Conservation (phyloP, 2,329 filamentous ascomycete species). For the Neonectria magnoliae region DNA sequence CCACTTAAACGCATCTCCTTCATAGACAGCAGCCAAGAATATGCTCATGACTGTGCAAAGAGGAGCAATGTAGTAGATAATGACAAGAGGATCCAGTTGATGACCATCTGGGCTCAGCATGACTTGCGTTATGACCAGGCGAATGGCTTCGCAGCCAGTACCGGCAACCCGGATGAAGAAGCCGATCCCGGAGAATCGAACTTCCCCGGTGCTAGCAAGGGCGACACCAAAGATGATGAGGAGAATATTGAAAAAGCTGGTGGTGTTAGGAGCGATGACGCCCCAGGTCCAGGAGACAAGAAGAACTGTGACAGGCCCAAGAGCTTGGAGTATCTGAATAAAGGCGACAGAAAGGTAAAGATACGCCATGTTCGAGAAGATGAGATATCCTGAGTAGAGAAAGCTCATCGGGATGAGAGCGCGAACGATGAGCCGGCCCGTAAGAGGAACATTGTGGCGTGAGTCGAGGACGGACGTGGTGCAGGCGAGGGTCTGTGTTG, state of each 20-base stretch:
- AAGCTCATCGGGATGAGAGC: slow-evolving; percentile 72
- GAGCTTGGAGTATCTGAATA: slow-evolving; percentile 76
- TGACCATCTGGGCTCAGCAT: slow-evolving; percentile 77
- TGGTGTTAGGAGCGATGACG: slow-evolving; percentile 55
- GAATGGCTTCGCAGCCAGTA: slow-evolving; percentile 80
- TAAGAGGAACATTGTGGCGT: slow-evolving; percentile 69
- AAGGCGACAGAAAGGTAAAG: slow-evolving; percentile 72
- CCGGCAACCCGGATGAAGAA: slow-evolving; percentile 76
- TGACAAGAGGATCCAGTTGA: slow-evolving; percentile 88
- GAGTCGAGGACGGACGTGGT: slow-evolving; percentile 69
- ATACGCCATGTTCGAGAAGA: slow-evolving; percentile 73
- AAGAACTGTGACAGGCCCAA: slow-evolving; percentile 72
- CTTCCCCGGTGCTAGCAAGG: slow-evolving; percentile 67
- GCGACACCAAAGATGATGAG: slow-evolving; percentile 61
- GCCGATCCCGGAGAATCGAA: slow-evolving; percentile 71
- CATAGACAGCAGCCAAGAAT: slow-evolving; percentile 63
- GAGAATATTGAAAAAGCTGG: slow-evolving; percentile 56
- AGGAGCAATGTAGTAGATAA: slow-evolving; percentile 87
- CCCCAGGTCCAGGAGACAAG: slow-evolving; percentile 68
- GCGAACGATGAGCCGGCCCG: slow-evolving; percentile 65
- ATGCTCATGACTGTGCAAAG: slow-evolving; percentile 81
- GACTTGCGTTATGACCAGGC: slow-evolving; percentile 84
- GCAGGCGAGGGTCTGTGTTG: slow-evolving; percentile 71
- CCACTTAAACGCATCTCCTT: slow-evolving; percentile 71
- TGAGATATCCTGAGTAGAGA: slow-evolving; percentile 69